Evolutionary conservation across 1,284 basidiomycete genomes (phyloP).

Genomic region (Rhizoctonia solani): DNA sequence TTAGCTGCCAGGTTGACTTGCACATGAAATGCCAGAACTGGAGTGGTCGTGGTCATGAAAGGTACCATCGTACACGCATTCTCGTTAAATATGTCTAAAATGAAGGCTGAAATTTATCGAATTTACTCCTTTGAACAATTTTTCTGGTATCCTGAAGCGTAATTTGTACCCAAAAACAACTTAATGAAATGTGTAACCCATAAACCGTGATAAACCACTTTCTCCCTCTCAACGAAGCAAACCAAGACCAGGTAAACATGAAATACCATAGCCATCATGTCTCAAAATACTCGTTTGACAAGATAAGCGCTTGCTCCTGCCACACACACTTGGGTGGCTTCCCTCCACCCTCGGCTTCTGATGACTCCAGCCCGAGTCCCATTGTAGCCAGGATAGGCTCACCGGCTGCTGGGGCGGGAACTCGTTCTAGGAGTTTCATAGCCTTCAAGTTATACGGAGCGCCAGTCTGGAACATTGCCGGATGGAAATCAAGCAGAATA

Average conservation of each 20-base stretch:
- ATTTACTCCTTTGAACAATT: too few species aligned
- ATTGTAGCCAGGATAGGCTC: constrained; percentile 21
- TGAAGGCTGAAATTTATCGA: too few species aligned
- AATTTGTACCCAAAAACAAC: too few species aligned
- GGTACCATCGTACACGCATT: not conserved
- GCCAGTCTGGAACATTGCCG: constrained; percentile 10
- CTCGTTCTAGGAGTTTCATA: not conserved
- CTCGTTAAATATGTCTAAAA: not conserved
- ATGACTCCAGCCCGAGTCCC: constrained; percentile 11
- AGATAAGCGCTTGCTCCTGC: constrained; percentile 8
- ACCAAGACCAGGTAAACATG: too few species aligned
- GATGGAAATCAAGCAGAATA: constrained; percentile 28
- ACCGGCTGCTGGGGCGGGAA: not conserved
- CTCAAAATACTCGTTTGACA: constrained; percentile 11
- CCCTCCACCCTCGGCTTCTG: constrained; percentile 22
- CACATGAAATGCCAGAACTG: not conserved
- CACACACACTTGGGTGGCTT: not conserved
- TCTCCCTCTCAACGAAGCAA: too few species aligned
- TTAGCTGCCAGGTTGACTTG: constrained; percentile 4
- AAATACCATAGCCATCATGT: too few species aligned
- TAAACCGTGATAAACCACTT: too few species aligned
- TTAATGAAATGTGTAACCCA: too few species aligned
- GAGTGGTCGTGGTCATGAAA: not conserved
- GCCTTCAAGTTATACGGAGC: constrained; percentile 7
- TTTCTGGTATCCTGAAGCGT: too few species aligned